Evolutionary conservation across 2,329 filamentous ascomycete species (phyloP).

Genomic region (Pseudofabraea citricarpa): DNA sequence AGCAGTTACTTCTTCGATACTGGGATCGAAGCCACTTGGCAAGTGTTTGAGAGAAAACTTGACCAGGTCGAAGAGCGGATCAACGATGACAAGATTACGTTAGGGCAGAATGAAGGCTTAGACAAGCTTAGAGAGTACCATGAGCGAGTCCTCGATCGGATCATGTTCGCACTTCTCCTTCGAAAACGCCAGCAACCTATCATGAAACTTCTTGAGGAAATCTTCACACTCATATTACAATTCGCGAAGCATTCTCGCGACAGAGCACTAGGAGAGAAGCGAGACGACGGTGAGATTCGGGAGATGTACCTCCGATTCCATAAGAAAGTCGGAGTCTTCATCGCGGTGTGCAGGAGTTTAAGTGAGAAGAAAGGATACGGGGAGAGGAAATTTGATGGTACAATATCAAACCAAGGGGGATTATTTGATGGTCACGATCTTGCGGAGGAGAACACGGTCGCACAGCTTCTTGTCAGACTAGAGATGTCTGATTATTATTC

Average conservation of each 20-base stretch:
- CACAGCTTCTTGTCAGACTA: conserved; percentile 62
- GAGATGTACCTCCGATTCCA: conserved; percentile 61
- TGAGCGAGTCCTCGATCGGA: conserved; percentile 67
- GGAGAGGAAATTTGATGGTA: conserved; percentile 23
- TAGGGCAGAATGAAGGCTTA: conserved; percentile 53
- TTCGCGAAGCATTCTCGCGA: conserved; percentile 55
- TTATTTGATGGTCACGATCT: conserved; percentile 33
- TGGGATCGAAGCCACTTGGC: conserved; percentile 71
- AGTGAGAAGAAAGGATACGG: conserved; percentile 52
- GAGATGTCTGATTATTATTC: conserved; percentile 68
- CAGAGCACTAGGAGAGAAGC: conserved; percentile 31
- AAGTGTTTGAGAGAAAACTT: conserved; percentile 61
- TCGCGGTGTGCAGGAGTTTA: conserved; percentile 65
- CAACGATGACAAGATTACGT: conserved; percentile 30
- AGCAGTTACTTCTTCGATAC: conserved; percentile 76
- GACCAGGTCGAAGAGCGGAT: conserved; percentile 57
- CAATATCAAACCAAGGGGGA: conserved; percentile 21
- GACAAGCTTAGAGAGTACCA: conserved; percentile 65
- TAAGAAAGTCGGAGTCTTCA: conserved; percentile 69
- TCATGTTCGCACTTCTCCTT: conserved; percentile 69
- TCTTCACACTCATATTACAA: conserved; percentile 66
- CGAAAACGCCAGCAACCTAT: conserved; percentile 71
- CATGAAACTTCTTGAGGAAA: conserved; percentile 68
- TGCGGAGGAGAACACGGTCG: conserved; percentile 54
- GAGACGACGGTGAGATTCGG: conserved; percentile 32